phyloP scores from a whole-genome alignment of 1,139 yeast genomes.

The Hanseniaspora sp. region DNA sequence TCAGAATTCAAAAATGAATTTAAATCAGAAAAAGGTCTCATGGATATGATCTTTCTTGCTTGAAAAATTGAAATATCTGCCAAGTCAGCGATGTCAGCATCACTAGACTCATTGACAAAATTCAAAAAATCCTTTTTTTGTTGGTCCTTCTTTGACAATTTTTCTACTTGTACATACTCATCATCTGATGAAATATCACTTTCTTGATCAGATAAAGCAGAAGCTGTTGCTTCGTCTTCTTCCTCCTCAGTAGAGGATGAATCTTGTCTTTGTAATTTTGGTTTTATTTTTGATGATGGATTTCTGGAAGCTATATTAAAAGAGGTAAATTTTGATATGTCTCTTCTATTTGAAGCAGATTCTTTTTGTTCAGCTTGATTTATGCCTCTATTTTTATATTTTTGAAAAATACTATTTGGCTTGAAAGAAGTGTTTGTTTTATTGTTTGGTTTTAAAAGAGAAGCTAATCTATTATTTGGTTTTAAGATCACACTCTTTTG shows the following conservation, averaged over 20 bases:
- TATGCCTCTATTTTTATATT: constrained; percentile 11
- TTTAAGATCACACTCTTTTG: background rate
- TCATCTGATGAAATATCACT: constrained; percentile 29
- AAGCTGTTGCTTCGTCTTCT: constrained; percentile 19
- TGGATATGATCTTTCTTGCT: constrained; percentile 49
- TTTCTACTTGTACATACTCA: constrained; percentile 38
- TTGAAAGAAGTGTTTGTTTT: background rate
- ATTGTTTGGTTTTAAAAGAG: background rate
- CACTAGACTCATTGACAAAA: constrained; percentile 67
- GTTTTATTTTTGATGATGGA: background rate
- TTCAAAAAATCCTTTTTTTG: constrained; percentile 60
- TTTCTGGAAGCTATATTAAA: background rate
- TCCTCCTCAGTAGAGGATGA: constrained; percentile 21
- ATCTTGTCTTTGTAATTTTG: constrained; percentile 8
- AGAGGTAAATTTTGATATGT: background rate
- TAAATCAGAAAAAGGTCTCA: constrained; percentile 64
- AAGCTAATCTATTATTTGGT: background rate
- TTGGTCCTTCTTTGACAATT: constrained; percentile 35
- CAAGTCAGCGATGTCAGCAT: constrained; percentile 68
- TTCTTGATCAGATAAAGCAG: constrained; percentile 27
- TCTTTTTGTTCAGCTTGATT: background rate
- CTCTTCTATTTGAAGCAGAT: background rate
- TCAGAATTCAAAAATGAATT: constrained; percentile 37
- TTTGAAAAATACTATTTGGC: constrained; percentile 10
- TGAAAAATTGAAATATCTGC: constrained; percentile 58